These are phyloP conservation scores for Huiozyma naganishii DNA, from an alignment of 805 yeast species.

Conservation along the genomic window DNA sequence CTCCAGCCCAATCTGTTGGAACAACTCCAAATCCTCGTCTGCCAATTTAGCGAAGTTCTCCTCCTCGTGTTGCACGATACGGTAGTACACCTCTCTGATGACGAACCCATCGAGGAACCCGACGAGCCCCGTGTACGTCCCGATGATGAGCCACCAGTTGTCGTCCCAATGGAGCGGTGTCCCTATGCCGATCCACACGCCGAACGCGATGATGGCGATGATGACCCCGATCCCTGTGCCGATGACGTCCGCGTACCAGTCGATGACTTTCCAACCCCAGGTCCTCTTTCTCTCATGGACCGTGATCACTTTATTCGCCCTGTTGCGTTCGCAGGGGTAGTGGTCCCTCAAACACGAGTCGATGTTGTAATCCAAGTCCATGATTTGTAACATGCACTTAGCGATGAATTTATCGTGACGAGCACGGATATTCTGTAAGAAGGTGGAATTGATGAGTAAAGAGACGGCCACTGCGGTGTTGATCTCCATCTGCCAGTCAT, in stretches of 20 bases:
- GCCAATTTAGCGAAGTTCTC: slow-evolving; percentile 21
- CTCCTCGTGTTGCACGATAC: slow-evolving; percentile 20
- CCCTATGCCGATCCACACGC: slow-evolving; percentile 32
- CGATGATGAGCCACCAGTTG: slow-evolving; percentile 38
- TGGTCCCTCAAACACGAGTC: slow-evolving; percentile 19
- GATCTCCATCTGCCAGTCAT: slow-evolving; percentile 33
- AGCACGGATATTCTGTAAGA: slow-evolving; percentile 31
- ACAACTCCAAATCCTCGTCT: slow-evolving; percentile 25
- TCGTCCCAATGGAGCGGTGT: slow-evolving; percentile 28
- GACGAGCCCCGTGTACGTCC: slow-evolving; percentile 36
- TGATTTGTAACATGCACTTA: slow-evolving; percentile 12
- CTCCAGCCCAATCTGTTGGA: slow-evolving; percentile 19
- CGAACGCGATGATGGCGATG: slow-evolving; percentile 27
- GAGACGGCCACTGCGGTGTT: slow-evolving; percentile 34
- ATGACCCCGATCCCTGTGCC: slow-evolving; percentile 34
- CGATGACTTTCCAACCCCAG: slow-evolving; percentile 20
- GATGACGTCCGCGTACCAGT: slow-evolving; percentile 32
- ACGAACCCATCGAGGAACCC: slow-evolving; percentile 36
- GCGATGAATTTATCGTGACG: slow-evolving; percentile 28
- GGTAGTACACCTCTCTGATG: slow-evolving; percentile 30
- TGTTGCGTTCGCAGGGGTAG: not conserved
- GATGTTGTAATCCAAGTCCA: slow-evolving; percentile 22
- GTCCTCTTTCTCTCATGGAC: slow-evolving; percentile 12
- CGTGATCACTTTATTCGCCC: slow-evolving; percentile 19
- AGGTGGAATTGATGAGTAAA: slow-evolving; percentile 27